These are phyloP conservation scores for Thielaviopsis musarum DNA, from an alignment of 2,329 filamentous ascomycete genomes.

Conservation along the genomic window DNA sequence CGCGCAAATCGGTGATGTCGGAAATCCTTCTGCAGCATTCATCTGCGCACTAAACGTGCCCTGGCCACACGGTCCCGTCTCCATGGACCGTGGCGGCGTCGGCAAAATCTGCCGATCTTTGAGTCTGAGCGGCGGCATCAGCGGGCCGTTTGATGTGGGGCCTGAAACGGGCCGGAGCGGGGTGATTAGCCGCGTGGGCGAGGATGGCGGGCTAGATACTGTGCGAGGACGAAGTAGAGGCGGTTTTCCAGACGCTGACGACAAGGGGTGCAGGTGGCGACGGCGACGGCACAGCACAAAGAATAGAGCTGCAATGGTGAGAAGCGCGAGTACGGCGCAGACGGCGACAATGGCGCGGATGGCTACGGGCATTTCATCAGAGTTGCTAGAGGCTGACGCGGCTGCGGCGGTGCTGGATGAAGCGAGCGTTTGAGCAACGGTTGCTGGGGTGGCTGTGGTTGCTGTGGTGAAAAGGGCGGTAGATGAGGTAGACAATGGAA, in stretches of 20 bases:
- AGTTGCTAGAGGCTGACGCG: background rate
- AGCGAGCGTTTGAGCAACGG: background rate
- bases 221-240: background rate
- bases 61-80: slow-evolving; percentile 2
- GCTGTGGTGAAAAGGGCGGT: background rate
- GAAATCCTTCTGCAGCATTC: slow-evolving; percentile 1
- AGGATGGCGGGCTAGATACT: background rate
- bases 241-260: slow-evolving; percentile 1
- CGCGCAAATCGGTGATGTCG: slow-evolving; percentile 6
- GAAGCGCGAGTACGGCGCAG: slow-evolving; percentile 3
- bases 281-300: slow-evolving; percentile 4
- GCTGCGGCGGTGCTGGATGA: background rate
- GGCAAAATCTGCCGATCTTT: slow-evolving; percentile 6
- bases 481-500: background rate
- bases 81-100: slow-evolving; percentile 11
- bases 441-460: background rate
- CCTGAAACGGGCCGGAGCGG: slow-evolving; percentile 2
- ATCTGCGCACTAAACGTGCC: slow-evolving; percentile 5
- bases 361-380: background rate
- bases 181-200: background rate
- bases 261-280: background rate
- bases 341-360: slow-evolving; percentile 8
- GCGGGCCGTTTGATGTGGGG: background rate
- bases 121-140: slow-evolving; percentile 5
- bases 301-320: slow-evolving; percentile 2